These are phyloP conservation scores for Harringtonia aguacate DNA, from an alignment of 2,329 filamentous ascomycete genomes.

Conservation along the genomic window DNA sequence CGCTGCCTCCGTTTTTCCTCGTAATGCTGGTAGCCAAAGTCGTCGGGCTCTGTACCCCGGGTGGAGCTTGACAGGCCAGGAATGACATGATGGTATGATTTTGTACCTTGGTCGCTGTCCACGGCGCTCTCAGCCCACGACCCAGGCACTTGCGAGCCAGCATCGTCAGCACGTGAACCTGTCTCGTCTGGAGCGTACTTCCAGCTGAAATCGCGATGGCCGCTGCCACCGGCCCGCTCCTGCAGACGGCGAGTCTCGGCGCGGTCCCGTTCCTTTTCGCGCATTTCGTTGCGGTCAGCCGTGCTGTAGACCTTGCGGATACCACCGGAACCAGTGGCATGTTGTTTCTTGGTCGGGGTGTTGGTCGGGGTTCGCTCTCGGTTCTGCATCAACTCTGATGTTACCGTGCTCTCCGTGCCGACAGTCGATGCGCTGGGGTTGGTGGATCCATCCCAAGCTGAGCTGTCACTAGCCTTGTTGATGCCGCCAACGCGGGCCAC, in stretches of 20 bases:
- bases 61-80: conserved; percentile 34
- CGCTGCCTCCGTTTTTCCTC: conserved; percentile 33
- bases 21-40: conserved; percentile 22
- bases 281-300: conserved; percentile 39
- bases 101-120: conserved; percentile 42
- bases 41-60: conserved; percentile 20
- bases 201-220: conserved; percentile 42
- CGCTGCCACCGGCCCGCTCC: conserved; percentile 29
- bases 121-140: conserved; percentile 18
- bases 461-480: conserved; percentile 72
- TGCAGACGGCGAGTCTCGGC: conserved; percentile 45
- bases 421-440: conserved; percentile 50
- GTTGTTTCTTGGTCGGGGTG: conserved; percentile 36
- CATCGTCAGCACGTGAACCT: conserved; percentile 16
- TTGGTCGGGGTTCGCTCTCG: conserved; percentile 45
- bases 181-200: conserved; percentile 30
- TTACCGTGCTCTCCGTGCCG: conserved; percentile 29
- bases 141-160: conserved; percentile 22
- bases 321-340: conserved; percentile 20
- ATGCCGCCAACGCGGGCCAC: conserved; percentile 79
- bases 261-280: conserved; percentile 43
- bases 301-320: conserved; percentile 54
- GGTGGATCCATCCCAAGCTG: conserved; percentile 63
- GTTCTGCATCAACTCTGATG: conserved; percentile 50
- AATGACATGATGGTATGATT: conserved; percentile 45